phyloP scores from a whole-genome alignment of 176 grass and related monocot genomes.

The sorghum (Sorghum bicolor) region Sorghum_bicolor_NCBIv3 NC_012870.2:4301501-4302000 shows the following conservation, averaged over 20 bases:
- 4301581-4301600: slow-evolving; percentile 36
- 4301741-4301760: background rate
- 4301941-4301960: slow-evolving; percentile 35
- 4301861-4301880: background rate
- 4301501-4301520: slow-evolving; percentile 59
- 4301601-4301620: slow-evolving; percentile 15
- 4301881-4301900: background rate
- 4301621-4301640: slow-evolving; percentile 25
- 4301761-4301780: background rate
- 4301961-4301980: slow-evolving; percentile 28
- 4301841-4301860: background rate
- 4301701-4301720: background rate
- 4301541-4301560: slow-evolving; percentile 37
- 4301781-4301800: background rate
- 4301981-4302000: background rate
- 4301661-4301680: slow-evolving; percentile 19
- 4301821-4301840: slow-evolving; percentile 13
- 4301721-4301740: background rate
- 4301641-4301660: background rate
- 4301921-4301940: slow-evolving; percentile 16
- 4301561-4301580: slow-evolving; percentile 8
- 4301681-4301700: slow-evolving; percentile 10
- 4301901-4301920: slow-evolving; percentile 35
- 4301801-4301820: background rate
- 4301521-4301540: slow-evolving; percentile 54